phyloP scores from a whole-genome alignment of 805 yeast species.

The Yarrowia alimentaria region DNA sequence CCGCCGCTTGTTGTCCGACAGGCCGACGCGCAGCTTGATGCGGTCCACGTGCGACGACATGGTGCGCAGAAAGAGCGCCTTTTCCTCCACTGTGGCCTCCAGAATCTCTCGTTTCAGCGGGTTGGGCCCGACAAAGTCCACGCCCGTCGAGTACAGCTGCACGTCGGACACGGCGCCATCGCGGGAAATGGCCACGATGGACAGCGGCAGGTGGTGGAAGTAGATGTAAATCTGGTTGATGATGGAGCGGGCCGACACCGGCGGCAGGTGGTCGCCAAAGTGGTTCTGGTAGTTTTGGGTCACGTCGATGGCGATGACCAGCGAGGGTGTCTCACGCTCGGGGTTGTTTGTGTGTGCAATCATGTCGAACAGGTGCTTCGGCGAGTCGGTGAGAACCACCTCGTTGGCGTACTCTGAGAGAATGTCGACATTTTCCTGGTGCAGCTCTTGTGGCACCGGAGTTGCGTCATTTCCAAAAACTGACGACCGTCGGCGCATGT shows the following conservation, averaged over 20 bases:
- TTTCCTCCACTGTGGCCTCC: constrained; percentile 9
- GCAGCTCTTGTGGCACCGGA: constrained; percentile 10
- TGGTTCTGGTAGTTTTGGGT: constrained; percentile 6
- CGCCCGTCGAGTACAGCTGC: constrained; percentile 22
- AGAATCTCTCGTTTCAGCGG: constrained; percentile 19
- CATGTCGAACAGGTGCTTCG: constrained; percentile 12
- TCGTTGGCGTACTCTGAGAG: constrained; percentile 8
- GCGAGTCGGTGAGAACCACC: constrained; percentile 24
- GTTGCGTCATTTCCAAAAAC: too few species aligned
- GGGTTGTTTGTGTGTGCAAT: constrained; percentile 14
- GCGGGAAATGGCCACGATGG: constrained; percentile 19
- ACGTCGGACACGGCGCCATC: constrained; percentile 17
- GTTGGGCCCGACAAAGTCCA: constrained; percentile 26
- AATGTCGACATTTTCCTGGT: constrained; percentile 3
- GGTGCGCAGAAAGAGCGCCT: constrained; percentile 3
- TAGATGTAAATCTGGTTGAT: constrained; percentile 23
- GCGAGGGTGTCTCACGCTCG: background rate
- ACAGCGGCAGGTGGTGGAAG: constrained; percentile 24
- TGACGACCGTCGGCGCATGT: too few species aligned
- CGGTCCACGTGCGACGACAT: constrained; percentile 18
- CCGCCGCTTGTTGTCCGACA: constrained; percentile 21
- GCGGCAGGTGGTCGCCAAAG: background rate
- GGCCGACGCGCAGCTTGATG: constrained; percentile 23
- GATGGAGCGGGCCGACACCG: constrained; percentile 24
- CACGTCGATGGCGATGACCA: constrained; percentile 18